Conservation (phyloP, 306 rosid species). For the Geum urbanum region DNA sequence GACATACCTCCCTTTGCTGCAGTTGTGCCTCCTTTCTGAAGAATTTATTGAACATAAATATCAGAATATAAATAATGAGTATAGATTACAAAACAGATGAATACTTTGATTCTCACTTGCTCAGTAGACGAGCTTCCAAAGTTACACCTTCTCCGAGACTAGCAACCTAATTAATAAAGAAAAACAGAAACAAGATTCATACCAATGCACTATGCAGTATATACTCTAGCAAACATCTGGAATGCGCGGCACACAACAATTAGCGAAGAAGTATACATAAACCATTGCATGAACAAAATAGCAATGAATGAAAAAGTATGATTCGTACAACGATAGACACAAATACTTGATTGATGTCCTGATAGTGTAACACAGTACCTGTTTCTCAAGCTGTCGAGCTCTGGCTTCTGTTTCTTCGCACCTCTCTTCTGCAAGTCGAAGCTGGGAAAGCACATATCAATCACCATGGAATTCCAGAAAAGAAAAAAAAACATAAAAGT, state of each 20-base stretch:
- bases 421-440: constrained; percentile 90
- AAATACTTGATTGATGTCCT: not conserved
- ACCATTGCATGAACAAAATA: not conserved
- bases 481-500: not conserved
- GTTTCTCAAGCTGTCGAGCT: constrained; percentile 86
- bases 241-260: not conserved
- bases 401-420: constrained; percentile 83
- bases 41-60: constrained; percentile 29
- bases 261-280: not conserved
- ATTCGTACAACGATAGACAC: not conserved
- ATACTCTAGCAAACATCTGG: not conserved
- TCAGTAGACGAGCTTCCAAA: constrained; percentile 79
- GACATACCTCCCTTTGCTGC: constrained; percentile 88
- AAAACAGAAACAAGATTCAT: not conserved
- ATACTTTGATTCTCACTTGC: constrained; percentile 58
- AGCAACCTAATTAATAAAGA: constrained; percentile 53
- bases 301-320: no score
- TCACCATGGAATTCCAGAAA: constrained; percentile 34
- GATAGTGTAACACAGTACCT: constrained; percentile 44
- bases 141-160: constrained; percentile 80
- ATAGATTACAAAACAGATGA: not conserved
- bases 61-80: constrained; percentile 27
- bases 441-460: constrained; percentile 70
- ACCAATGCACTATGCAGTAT: not conserved
- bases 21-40: constrained; percentile 91